Evolutionary conservation across 164 flowering plant species (phyloP).

Genomic region (Paratinospora sagittata): DNA sequence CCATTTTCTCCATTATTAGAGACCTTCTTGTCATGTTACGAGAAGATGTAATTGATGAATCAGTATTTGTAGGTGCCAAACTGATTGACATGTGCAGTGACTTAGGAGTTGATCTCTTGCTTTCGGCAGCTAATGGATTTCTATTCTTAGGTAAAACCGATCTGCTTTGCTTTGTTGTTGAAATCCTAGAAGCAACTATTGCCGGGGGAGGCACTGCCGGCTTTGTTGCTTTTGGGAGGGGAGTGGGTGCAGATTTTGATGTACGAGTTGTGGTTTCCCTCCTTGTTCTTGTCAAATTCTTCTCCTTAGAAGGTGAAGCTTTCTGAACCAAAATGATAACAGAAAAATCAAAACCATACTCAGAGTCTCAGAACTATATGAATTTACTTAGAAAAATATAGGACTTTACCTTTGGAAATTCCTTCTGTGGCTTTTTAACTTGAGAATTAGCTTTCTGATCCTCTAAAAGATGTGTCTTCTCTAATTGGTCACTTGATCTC

Average conservation of each 20-base stretch:
- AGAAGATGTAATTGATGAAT: slow-evolving; percentile 19
- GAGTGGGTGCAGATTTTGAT: slow-evolving; percentile 25
- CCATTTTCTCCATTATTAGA: slow-evolving; percentile 83
- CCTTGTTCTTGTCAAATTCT: slow-evolving; percentile 21
- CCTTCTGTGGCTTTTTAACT: slow-evolving; percentile 24
- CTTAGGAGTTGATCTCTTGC: slow-evolving; percentile 35
- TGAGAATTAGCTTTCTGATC: slow-evolving; percentile 14
- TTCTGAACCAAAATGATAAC: slow-evolving; percentile 23
- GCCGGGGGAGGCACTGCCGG: slow-evolving; percentile 23
- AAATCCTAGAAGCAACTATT: slow-evolving; percentile 22
- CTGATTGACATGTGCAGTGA: slow-evolving; percentile 54
- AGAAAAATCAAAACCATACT: slow-evolving; percentile 3
- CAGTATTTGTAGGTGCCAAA: slow-evolving; percentile 33
- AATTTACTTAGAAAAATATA: not conserved
- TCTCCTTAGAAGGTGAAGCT: slow-evolving; percentile 27
- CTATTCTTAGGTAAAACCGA: slow-evolving; percentile 26
- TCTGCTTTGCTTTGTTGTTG: slow-evolving; percentile 28
- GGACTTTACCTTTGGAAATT: slow-evolving; percentile 41
- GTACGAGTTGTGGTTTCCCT: slow-evolving; percentile 29
- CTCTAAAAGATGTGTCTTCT: slow-evolving; percentile 10
- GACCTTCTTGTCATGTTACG: slow-evolving; percentile 44
- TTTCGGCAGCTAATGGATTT: slow-evolving; percentile 23
- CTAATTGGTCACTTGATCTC: not conserved
- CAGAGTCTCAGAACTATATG: not conserved
- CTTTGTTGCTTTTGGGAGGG: slow-evolving; percentile 27